These are phyloP conservation scores for Neonectria magnoliae DNA, from an alignment of 2,329 filamentous ascomycete genomes.

Conservation along the genomic window DNA sequence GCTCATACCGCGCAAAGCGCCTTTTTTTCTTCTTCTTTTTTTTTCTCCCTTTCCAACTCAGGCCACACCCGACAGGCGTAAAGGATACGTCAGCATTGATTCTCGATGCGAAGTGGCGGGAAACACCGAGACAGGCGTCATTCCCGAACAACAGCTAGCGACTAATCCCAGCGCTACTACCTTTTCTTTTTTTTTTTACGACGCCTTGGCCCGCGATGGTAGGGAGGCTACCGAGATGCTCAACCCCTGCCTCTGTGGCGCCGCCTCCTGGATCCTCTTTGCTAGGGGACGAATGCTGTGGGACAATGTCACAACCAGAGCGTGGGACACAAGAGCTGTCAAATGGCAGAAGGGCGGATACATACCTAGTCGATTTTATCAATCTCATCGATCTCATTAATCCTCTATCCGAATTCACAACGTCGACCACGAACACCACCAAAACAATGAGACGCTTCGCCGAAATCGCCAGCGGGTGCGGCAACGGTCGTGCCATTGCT, in stretches of 20 bases:
- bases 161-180: slow-evolving; percentile 27
- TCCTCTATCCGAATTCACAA: slow-evolving; percentile 6
- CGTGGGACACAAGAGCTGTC: slow-evolving; percentile 34
- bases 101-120: slow-evolving; percentile 31
- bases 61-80: slow-evolving; percentile 3
- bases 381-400: slow-evolving; percentile 40
- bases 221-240: slow-evolving; percentile 15
- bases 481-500: slow-evolving; percentile 16
- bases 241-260: slow-evolving; percentile 38
- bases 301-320: slow-evolving; percentile 29
- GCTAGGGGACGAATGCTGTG: slow-evolving; percentile 33
- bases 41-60: slow-evolving; percentile 11
- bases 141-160: slow-evolving; percentile 38
- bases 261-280: slow-evolving; percentile 33
- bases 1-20: slow-evolving; percentile 22
- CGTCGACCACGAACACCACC: slow-evolving; percentile 2
- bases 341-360: slow-evolving; percentile 23
- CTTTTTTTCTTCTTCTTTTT: slow-evolving; percentile 7
- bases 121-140: slow-evolving; percentile 43
- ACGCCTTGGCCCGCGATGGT: not conserved
- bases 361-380: slow-evolving; percentile 34
- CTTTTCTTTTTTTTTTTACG: not conserved
- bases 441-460: not conserved
- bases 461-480: slow-evolving; percentile 4
- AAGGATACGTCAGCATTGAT: slow-evolving; percentile 16